phyloP scores from a whole-genome alignment of 2,329 filamentous ascomycete species.

The Venturia pyrina region DNA sequence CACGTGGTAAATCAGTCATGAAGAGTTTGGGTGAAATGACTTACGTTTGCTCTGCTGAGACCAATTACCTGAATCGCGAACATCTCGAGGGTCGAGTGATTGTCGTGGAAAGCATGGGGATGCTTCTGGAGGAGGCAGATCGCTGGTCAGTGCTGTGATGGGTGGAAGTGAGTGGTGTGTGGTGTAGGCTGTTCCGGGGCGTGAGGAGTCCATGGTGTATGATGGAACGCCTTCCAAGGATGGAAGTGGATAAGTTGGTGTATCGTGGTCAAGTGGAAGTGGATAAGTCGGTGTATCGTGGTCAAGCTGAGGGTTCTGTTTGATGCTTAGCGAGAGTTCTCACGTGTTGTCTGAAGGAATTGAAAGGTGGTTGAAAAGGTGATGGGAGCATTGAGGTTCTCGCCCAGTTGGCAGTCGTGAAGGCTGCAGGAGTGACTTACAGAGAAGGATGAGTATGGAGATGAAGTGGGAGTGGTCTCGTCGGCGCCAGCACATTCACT shows the following conservation, averaged over 20 bases:
- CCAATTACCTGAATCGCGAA: constrained; percentile 51
- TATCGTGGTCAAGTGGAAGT: neutral
- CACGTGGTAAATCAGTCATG: neutral
- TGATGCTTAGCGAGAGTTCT: neutral
- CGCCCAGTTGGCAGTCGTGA: neutral
- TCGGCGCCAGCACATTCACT: constrained; percentile 3
- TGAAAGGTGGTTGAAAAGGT: neutral
- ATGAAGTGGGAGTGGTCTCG: neutral
- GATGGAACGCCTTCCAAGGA: neutral
- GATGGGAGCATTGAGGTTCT: neutral
- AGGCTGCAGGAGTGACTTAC: neutral
- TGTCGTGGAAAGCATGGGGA: constrained; percentile 7
- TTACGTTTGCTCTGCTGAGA: constrained; percentile 48
- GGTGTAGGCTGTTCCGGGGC: constrained; percentile 5
- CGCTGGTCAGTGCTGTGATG: constrained; percentile 12
- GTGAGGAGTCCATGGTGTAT: constrained; percentile 8
- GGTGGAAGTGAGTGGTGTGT: constrained; percentile 12
- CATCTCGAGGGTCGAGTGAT: constrained; percentile 15
- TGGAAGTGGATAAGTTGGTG: neutral
- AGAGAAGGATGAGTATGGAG: neutral
- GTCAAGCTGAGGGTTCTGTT: neutral
- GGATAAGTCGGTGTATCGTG: neutral
- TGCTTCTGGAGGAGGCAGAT: constrained; percentile 10
- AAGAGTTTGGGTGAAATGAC: constrained; percentile 16
- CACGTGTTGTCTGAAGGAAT: neutral